A percentile compares a stretch with the other conserved stretches of the same genome.
Evolutionary conservation across 1,284 basidiomycete genomes (phyloP).

Genomic region (Pseudozyma thailandica): DNA sequence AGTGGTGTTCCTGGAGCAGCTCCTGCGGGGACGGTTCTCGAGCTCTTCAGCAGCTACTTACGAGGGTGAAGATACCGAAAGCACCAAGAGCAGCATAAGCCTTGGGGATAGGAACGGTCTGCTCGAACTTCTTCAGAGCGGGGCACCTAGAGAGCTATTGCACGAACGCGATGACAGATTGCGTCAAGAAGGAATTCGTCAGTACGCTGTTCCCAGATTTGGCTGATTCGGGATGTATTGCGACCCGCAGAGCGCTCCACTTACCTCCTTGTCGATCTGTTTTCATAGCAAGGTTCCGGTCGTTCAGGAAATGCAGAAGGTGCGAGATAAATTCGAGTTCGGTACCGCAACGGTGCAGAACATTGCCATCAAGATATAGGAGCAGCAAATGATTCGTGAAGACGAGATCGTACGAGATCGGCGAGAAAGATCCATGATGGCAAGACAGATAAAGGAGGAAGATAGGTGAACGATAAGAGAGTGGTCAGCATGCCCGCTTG

Average conservation of each 20-base stretch:
- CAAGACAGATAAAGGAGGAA: not conserved
- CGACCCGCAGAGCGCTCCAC: constrained; percentile 50
- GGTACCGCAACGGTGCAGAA: too few relatives aligned
- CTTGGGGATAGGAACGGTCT: constrained; percentile 91
- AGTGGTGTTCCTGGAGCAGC: not conserved
- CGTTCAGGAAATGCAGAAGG: too few relatives aligned
- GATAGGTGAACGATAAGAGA: not conserved
- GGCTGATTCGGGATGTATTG: too few relatives aligned
- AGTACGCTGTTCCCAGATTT: too few relatives aligned
- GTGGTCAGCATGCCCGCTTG: not conserved
- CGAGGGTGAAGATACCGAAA: constrained; percentile 72
- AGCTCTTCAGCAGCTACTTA: constrained; percentile 24
- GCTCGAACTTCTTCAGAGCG: constrained; percentile 75
- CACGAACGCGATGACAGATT: not conserved
- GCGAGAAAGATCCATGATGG: not conserved
- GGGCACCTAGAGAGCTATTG: constrained; percentile 88
- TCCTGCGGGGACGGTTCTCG: not conserved
- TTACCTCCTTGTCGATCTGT: constrained; percentile 93
- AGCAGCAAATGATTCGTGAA: not conserved
- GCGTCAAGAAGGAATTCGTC: not conserved
- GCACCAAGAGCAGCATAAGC: constrained; percentile 85
- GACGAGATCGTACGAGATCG: not conserved
- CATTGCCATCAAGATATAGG: too few relatives aligned
- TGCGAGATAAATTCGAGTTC: too few relatives aligned
- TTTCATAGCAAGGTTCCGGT: too few relatives aligned